Evolutionary conservation across 2,329 filamentous ascomycete genomes (phyloP).

Genomic region (Akanthomyces lecanii): DNA sequence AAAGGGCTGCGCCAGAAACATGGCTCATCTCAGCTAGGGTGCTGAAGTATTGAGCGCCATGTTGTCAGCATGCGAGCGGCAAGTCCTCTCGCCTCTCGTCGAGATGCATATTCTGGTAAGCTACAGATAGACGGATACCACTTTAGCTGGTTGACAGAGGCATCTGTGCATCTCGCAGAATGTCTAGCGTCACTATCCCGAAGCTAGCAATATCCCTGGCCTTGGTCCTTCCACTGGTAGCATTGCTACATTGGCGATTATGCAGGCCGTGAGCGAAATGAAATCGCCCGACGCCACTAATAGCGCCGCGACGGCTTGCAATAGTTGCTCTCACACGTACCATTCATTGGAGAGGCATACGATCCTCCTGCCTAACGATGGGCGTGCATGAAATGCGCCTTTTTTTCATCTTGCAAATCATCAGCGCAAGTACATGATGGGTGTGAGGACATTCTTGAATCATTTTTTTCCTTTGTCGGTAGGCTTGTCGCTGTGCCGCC

Average conservation of each 20-base stretch:
- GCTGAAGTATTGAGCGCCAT: constrained; percentile 1
- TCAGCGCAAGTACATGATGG: background rate
- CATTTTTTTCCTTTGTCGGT: background rate
- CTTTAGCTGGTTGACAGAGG: background rate
- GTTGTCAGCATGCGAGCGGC: background rate
- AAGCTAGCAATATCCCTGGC: background rate
- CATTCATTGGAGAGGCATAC: background rate
- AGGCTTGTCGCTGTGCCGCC: background rate
- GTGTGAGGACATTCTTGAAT: too few relatives aligned
- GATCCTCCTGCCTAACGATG: background rate
- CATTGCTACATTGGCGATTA: background rate
- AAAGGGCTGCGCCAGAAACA: background rate
- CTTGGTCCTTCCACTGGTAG: background rate
- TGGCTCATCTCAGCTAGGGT: background rate
- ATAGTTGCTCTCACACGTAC: background rate
- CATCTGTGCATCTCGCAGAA: background rate
- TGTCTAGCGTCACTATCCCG: background rate
- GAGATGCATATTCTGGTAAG: background rate
- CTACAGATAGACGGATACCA: background rate
- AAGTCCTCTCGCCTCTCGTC: background rate
- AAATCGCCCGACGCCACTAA: constrained; percentile 7
- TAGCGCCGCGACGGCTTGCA: background rate
- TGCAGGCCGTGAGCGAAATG: background rate
- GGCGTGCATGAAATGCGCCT: constrained; percentile 1
- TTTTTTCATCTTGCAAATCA: background rate